Evolutionary conservation across 2,329 filamentous ascomycete species (phyloP).

Genomic region (Periconia sp.): DNA sequence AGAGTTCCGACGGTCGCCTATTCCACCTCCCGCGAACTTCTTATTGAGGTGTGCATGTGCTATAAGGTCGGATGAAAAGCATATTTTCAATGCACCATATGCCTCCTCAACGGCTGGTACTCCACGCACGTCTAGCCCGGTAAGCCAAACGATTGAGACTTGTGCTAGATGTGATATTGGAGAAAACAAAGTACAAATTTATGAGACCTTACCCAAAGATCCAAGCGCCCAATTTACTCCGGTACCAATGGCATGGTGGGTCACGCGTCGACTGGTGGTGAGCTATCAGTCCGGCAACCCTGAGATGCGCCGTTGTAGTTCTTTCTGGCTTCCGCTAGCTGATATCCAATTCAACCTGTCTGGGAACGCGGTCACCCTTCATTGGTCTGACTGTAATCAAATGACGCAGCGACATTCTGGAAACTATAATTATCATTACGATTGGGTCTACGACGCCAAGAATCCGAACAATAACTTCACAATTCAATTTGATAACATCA

Average conservation of each 20-base stretch:
- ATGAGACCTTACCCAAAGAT: conserved; percentile 14
- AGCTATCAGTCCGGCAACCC: conserved; percentile 8
- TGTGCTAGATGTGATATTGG: conserved; percentile 17
- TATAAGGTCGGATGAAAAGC: conserved; percentile 14
- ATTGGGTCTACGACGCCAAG: conserved; percentile 23
- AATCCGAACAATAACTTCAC: conserved; percentile 20
- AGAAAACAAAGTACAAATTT: conserved; percentile 18
- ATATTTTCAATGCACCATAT: conserved; percentile 21
- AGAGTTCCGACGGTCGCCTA: conserved; percentile 6
- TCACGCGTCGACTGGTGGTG: conserved; percentile 11
- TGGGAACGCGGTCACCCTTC: conserved; percentile 13
- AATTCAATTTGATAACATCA: conserved; percentile 11
- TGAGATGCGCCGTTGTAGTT: conserved; percentile 15
- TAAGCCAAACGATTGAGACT: conserved; percentile 11
- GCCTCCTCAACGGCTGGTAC: not conserved
- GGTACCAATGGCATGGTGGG: conserved; percentile 19
- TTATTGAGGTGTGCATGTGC: conserved; percentile 18
- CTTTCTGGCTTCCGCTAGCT: conserved; percentile 28
- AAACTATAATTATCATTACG: conserved; percentile 21
- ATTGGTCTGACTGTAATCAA: conserved; percentile 32
- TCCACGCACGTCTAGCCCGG: not conserved
- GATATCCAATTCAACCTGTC: conserved; percentile 13
- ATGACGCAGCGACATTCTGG: conserved; percentile 14
- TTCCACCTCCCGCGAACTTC: conserved; percentile 13
- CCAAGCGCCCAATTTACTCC: not conserved